Evolutionary conservation across 768 basidiomycete genomes (phyloP).

Genomic region (Dacryopinax spathularia): DNA sequence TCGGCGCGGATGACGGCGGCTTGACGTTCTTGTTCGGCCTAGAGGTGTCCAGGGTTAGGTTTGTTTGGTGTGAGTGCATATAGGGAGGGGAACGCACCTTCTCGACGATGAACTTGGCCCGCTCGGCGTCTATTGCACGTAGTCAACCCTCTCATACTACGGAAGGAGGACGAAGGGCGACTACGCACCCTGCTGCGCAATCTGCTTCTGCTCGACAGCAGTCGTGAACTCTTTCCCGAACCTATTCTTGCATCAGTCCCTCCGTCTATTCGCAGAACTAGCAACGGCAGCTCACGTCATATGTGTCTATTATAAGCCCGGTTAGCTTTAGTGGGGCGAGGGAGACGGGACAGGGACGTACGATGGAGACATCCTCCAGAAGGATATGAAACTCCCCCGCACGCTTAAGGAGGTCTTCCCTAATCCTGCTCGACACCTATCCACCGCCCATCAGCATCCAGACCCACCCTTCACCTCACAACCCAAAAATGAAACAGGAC

Average conservation of each 20-base stretch:
- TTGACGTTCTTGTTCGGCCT: slow-evolving; percentile 99
- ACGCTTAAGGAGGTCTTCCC: slow-evolving; percentile 80
- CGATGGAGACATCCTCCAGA: slow-evolving; percentile 92
- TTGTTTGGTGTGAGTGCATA: background rate
- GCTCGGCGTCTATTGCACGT: slow-evolving; percentile 65
- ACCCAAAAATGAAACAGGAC: slow-evolving; percentile 20
- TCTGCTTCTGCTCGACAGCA: slow-evolving; percentile 99
- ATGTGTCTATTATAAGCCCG: slow-evolving; percentile 23
- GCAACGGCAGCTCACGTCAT: slow-evolving; percentile 22
- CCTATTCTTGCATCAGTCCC: background rate
- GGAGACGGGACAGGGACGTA: slow-evolving; percentile 14
- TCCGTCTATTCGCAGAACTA: background rate
- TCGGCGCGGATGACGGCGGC: slow-evolving; percentile 96
- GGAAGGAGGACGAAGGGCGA: background rate
- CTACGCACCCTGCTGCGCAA: slow-evolving; percentile 86
- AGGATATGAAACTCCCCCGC: slow-evolving; percentile 93
- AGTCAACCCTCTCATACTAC: slow-evolving; percentile 2
- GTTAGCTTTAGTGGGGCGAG: background rate
- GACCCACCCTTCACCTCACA: background rate
- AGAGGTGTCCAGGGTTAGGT: slow-evolving; percentile 8
- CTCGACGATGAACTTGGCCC: slow-evolving; percentile 98
- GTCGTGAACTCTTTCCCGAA: slow-evolving; percentile 21
- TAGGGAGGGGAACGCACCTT: slow-evolving; percentile 41
- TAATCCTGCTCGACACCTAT: slow-evolving; percentile 79
- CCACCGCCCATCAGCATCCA: too few relatives aligned